Base-by-base conservation (phyloP, 1,139 yeast genomes). In the Pneumocystis wakefieldiae region DNA sequence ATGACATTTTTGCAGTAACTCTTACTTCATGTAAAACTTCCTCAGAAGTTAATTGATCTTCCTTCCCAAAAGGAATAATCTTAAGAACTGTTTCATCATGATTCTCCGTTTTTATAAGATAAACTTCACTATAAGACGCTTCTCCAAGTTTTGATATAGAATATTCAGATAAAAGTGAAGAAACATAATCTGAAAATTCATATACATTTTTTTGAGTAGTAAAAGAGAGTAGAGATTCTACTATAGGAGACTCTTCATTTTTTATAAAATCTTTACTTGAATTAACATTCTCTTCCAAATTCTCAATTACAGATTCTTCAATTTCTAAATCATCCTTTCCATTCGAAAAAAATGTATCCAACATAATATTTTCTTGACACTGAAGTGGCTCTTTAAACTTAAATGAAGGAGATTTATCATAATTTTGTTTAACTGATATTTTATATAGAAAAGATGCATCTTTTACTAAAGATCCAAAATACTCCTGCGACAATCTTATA, bases 51-150 rank as follows among this genome's bases (percentile, higher is more conserved):
- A 75, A 76, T 36, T 72, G 68, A 55, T 73, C 76, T 29, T 73
- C 75, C 59, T 76, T 74, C 19, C 82, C 82, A 71, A 82, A 80
- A 6, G 84, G 83, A 60, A 81, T 76, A 37, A 82, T 71, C 66
- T 81, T 81, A 71, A 77, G 74, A 41, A 80, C 78, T 38, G 66
- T 67, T 37, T 70, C 67, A 32, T 65, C 65, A 29, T 60, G 36
- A 14, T 61, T 66, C n/a, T 62, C 60, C 36, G 24, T 38, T 32
- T 41, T 57, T 24, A 62, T 73, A 6, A 73, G 69, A 64, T 73
- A 80, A 14, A 80, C 79, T 67, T 81, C 82, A 65, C 79, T 73
- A 69, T 73, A 77, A 1, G 80, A 73, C 3, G 83, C 79, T 67
- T 80, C 81, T 15, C 78, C 76, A 29, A 80, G 72, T 67, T 79